Conservation (phyloP, 352 stramenopile species). For the Pythium apleroticum region DNA sequence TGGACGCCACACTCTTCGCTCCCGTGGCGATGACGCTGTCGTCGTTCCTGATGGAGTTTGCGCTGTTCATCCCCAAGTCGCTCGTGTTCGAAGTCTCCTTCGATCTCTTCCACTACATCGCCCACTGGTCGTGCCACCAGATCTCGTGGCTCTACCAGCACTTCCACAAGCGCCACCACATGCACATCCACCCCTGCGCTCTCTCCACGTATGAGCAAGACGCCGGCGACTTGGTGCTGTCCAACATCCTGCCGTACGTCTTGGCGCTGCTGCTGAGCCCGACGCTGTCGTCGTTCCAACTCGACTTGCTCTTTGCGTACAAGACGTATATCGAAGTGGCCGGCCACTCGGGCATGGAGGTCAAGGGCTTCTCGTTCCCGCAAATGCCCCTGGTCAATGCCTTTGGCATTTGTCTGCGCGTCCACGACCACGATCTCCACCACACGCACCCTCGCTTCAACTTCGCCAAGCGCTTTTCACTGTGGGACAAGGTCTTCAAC, state of each 20-base stretch:
- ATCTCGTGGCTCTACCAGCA: constrained; percentile 72
- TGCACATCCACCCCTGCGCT: constrained; percentile 71
- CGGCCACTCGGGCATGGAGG: constrained; percentile 75
- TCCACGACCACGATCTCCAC: constrained; percentile 81
- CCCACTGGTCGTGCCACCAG: constrained; percentile 74
- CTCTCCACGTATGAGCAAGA: constrained; percentile 87
- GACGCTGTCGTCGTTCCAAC: constrained; percentile 50
- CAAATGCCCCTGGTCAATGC: constrained; percentile 73
- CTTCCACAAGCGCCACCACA: constrained; percentile 84
- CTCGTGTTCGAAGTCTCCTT: constrained; percentile 84
- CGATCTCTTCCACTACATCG: constrained; percentile 83
- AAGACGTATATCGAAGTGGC: constrained; percentile 90
- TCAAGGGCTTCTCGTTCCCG: constrained; percentile 86
- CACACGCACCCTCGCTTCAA: constrained; percentile 83
- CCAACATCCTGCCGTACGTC: constrained; percentile 74
- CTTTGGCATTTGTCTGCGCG: constrained; percentile 53
- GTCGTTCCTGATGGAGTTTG: constrained; percentile 46
- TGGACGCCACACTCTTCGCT: background rate
- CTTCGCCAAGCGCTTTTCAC: constrained; percentile 86
- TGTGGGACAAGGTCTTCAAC: constrained; percentile 85
- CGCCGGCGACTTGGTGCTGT: constrained; percentile 66
- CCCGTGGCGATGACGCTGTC: background rate
- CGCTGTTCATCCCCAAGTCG: constrained; percentile 78
- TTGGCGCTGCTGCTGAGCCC: constrained; percentile 45
- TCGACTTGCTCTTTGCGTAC: constrained; percentile 84